Base-by-base conservation (phyloP, 2,329 filamentous ascomycete genomes). In the Aspergillus melleus region DNA sequence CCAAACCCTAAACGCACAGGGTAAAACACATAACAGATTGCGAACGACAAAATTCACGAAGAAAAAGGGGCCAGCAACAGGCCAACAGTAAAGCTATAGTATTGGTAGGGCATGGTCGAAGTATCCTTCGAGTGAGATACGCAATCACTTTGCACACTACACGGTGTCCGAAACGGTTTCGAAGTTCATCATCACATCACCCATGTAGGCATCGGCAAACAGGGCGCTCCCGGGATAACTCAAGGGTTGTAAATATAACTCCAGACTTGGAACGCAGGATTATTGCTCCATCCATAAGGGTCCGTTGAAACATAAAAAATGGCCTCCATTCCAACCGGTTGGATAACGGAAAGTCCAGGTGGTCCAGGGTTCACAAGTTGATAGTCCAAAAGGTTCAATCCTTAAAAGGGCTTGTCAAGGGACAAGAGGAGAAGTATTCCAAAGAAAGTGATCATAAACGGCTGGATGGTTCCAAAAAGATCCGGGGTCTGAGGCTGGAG, bases 391-490 rank as follows among this genome's bases (percentile, higher is more conserved):
- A 46, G 29, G 46, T 30, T 12, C 57, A 50, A 46, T 26, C 52
- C 51, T 54, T 32, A 47, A 24, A 49, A 55, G n/a, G 39, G 30
- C 57, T 44, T 53, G 20, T 24, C 39, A 57, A 39, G 22, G 53
- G 42, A 51, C 14, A 50, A 54, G n/a, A 32, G 16, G 36, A 39
- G 39, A 47, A 36, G n/a, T 24, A 36, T 46, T n/a, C 16, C 26
- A 29, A 50, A 29, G 8, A 29, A 14, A 32, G 47, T 36, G 32
- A 32, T 55, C 47, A 53, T 19, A 36, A 30, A 42, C 49, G 52
- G 50, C 46, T 30, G n/a, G 11, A 26, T 54, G 49, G 44, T n/a
- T 61, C 55, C 59, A 56, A 49, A 3, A 36, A 36, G 53, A 26
- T n/a, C 44, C 50, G n/a, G 53, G 20, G 19, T 50, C 14, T 42